Conservation (phyloP, 2,329 filamentous ascomycete species). For the Teratosphaeria zuluensis region DNA sequence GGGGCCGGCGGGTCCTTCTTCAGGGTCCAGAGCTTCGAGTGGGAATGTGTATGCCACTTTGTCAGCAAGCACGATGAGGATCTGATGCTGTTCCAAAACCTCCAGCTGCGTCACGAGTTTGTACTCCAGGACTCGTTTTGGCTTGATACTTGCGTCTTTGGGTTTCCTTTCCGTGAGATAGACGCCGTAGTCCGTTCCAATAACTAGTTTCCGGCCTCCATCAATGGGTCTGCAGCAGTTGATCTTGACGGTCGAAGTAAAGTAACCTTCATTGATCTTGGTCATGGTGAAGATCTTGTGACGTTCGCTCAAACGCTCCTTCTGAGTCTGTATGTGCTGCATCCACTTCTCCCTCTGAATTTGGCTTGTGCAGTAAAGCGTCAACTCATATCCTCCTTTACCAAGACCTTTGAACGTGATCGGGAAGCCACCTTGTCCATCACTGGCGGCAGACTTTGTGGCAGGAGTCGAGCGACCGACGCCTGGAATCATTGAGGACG, state of each 20-base stretch:
- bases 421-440: conserved; percentile 46
- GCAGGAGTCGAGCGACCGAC: conserved; percentile 39
- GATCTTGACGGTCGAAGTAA: conserved; percentile 66
- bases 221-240: conserved; percentile 94
- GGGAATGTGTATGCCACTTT: conserved; percentile 88
- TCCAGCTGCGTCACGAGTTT: conserved; percentile 89
- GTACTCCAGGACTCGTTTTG: conserved; percentile 75
- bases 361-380: conserved; percentile 76
- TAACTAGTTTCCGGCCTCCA: conserved; percentile 87
- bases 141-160: conserved; percentile 63
- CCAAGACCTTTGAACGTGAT: conserved; percentile 95
- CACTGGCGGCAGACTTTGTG: conserved; percentile 27
- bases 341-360: conserved; percentile 93
- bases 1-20: conserved; percentile 62
- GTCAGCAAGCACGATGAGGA: conserved; percentile 83
- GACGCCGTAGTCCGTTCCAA: conserved; percentile 88
- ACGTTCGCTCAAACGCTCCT: conserved; percentile 69
- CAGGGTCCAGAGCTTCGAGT: conserved; percentile 73
- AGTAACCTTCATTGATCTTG: conserved; percentile 74
- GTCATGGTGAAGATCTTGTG: conserved; percentile 62
- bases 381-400: conserved; percentile 88
- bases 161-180: conserved; percentile 86
- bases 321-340: conserved; percentile 85
- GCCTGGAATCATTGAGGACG: conserved; percentile 68
- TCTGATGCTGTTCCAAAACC: conserved; percentile 86